Evolutionary conservation across 2,329 filamentous ascomycete species (phyloP).

Genomic region (Amauroascus verrucosus): DNA sequence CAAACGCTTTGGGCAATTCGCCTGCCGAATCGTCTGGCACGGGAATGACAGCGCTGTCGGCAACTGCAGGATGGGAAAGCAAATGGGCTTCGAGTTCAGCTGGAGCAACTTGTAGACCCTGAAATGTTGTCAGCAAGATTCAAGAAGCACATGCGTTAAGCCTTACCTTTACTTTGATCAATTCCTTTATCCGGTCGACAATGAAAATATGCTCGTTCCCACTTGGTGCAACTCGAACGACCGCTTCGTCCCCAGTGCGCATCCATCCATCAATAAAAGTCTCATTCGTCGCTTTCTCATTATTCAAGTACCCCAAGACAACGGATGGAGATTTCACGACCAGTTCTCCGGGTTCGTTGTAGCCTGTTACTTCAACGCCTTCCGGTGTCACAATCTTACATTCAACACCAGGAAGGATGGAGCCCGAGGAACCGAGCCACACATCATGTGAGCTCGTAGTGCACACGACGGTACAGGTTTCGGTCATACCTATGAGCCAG

Average conservation of each 20-base stretch:
- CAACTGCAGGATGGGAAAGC: conserved; percentile 62
- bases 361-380: conserved; percentile 58
- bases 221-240: conserved; percentile 52
- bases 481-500: conserved; percentile 52
- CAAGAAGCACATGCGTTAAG: background rate
- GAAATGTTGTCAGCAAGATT: conserved; percentile 15
- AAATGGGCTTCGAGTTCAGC: conserved; percentile 75
- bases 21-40: conserved; percentile 54
- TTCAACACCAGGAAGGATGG: conserved; percentile 53
- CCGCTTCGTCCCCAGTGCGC: conserved; percentile 74
- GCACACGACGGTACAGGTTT: conserved; percentile 61
- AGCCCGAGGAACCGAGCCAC: conserved; percentile 61
- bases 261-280: conserved; percentile 71
- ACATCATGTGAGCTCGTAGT: conserved; percentile 51
- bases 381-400: conserved; percentile 59
- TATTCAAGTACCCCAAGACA: conserved; percentile 75
- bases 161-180: conserved; percentile 66
- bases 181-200: conserved; percentile 68
- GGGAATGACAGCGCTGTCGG: conserved; percentile 68
- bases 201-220: conserved; percentile 76
- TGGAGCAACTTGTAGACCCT: conserved; percentile 74
- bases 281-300: conserved; percentile 69
- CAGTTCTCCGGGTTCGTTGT: conserved; percentile 70
- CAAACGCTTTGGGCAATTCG: conserved; percentile 54
- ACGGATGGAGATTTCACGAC: conserved; percentile 67